These are phyloP conservation scores for Coemansia sp. DNA, from an alignment of 192 early-diverging fungal genomes.

Conservation along the genomic window DNA sequence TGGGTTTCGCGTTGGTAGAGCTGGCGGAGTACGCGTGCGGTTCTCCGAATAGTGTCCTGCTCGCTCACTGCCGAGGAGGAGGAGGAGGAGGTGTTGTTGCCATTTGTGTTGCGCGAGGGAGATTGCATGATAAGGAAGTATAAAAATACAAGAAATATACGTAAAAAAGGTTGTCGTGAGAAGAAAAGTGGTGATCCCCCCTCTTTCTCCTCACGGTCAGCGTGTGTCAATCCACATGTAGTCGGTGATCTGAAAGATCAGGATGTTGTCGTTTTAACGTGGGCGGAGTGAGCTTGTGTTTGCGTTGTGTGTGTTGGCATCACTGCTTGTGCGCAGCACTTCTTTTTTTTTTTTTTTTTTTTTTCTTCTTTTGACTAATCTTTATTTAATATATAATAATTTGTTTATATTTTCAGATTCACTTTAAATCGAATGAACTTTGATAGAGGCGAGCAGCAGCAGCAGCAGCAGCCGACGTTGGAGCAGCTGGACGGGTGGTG, in stretches of 20 bases:
- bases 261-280: neutral
- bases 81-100: neutral
- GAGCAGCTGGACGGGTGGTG: constrained; percentile 59
- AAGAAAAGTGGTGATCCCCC: neutral
- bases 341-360: neutral
- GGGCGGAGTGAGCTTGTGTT: too few species aligned
- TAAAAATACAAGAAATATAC: neutral
- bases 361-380: neutral
- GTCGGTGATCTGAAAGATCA: neutral
- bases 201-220: too few species aligned
- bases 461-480: constrained; percentile 43
- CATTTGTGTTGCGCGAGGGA: neutral
- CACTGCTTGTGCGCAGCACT: neutral
- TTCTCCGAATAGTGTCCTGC: constrained; percentile 37
- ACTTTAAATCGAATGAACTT: constrained; percentile 11
- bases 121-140: neutral
- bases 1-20: constrained; percentile 44
- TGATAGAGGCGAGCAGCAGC: constrained; percentile 4
- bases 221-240: too few species aligned
- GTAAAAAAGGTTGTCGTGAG: neutral
- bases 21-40: constrained; percentile 40
- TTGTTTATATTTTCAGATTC: neutral
- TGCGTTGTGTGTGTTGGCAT: neutral
- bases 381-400: neutral
- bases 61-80: constrained; percentile 1